Conservation (phyloP, 2,329 filamentous ascomycete genomes). For the Ophiostoma pallidulum region DNA sequence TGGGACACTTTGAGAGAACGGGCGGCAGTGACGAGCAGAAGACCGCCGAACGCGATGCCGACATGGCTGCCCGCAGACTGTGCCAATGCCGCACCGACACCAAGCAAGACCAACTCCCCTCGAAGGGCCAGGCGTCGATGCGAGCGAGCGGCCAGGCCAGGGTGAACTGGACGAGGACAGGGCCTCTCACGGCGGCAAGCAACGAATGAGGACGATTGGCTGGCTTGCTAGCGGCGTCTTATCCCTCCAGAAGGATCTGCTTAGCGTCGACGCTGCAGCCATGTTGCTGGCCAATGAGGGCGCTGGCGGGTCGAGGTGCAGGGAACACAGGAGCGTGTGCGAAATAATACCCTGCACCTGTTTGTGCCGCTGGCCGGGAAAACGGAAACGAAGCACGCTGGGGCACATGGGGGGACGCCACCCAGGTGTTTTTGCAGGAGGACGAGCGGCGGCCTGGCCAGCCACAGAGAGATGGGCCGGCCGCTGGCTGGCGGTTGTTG, state of each 20-base stretch:
- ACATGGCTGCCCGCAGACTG: no score
- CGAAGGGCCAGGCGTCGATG: no score
- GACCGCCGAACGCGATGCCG: background rate
- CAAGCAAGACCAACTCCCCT: no score
- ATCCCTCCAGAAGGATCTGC: background rate
- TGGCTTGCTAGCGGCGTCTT: constrained; percentile 4
- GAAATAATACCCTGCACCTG: background rate
- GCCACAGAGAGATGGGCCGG: background rate
- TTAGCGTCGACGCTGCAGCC: constrained; percentile 6
- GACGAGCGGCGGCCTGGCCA: no score
- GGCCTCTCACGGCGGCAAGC: constrained; percentile 14
- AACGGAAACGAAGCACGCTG: background rate
- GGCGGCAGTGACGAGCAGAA: background rate
- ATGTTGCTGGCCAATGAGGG: constrained; percentile 4
- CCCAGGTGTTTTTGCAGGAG: no score
- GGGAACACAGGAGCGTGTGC: constrained; percentile 3
- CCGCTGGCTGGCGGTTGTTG: background rate
- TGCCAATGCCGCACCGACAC: no score
- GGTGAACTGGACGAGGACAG: background rate
- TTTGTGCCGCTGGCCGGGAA: background rate
- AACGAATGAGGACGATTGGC: constrained; percentile 11
- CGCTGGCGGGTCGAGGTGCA: background rate
- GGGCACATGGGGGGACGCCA: no score
- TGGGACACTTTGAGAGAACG: background rate
- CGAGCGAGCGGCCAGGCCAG: no score